Evolutionary conservation across 2,329 filamentous ascomycete species (phyloP).

Genomic region (Cadophora gregata): DNA sequence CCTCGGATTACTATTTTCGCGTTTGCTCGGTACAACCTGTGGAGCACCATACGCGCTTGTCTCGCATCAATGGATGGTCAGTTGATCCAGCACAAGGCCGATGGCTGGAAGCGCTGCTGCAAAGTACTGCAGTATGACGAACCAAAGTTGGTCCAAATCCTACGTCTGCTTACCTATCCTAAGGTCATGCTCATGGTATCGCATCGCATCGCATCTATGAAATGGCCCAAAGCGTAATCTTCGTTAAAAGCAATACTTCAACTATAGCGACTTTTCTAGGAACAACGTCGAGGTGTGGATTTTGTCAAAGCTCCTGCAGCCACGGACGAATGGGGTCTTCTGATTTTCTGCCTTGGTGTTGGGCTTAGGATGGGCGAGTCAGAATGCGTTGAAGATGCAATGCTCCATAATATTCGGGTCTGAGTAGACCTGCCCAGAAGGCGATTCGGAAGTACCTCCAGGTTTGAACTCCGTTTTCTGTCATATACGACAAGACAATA

Average conservation of each 20-base stretch:
- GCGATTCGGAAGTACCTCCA: background rate
- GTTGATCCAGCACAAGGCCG: conserved; percentile 4
- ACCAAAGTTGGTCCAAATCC: conserved; percentile 1
- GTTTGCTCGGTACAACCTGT: background rate
- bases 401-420: conserved; percentile 1
- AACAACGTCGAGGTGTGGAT: background rate
- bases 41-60: background rate
- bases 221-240: background rate
- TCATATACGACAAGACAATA: background rate
- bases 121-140: conserved; percentile 14
- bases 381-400: background rate
- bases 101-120: conserved; percentile 1
- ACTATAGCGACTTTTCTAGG: background rate
- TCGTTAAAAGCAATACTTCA: background rate
- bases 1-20: conserved; percentile 5
- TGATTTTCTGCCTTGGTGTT: background rate
- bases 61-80: conserved; percentile 13
- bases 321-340: background rate
- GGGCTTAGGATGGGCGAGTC: background rate
- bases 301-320: conserved; percentile 1
- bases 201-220: background rate
- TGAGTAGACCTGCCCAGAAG: background rate
- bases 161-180: conserved; percentile 1
- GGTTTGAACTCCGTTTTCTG: background rate
- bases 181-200: background rate